phyloP scores from a whole-genome alignment of 495 filamentous ascomycete genomes.

The Aspergillus ostianus region DNA sequence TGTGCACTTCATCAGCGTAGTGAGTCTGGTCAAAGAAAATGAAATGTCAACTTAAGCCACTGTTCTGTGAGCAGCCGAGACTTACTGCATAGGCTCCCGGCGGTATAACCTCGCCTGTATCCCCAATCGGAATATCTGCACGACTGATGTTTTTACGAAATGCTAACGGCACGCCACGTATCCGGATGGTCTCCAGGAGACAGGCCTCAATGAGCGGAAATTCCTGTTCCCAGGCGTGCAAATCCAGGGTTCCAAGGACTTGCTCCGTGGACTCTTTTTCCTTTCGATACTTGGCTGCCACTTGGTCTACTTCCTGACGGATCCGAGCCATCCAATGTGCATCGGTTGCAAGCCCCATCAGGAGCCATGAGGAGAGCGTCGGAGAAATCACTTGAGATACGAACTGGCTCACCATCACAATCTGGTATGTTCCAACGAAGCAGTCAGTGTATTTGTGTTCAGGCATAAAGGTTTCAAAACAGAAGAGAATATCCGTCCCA shows the following conservation, averaged over 20 bases:
- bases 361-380: not conserved
- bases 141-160: conserved; percentile 8
- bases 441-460: no score
- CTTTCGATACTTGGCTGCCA: conserved; percentile 1
- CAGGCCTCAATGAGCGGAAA: conserved; percentile 1
- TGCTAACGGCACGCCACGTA: not conserved
- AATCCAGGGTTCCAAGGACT: conserved; percentile 1
- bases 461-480: no score
- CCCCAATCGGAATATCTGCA: not conserved
- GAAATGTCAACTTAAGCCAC: not conserved
- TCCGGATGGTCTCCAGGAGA: conserved; percentile 3
- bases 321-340: conserved; percentile 4
- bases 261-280: conserved; percentile 1
- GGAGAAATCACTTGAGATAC: conserved; percentile 5
- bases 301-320: conserved; percentile 6
- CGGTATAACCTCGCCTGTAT: conserved; percentile 6
- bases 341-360: conserved; percentile 4
- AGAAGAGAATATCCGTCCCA: no score
- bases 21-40: not conserved
- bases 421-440: not conserved
- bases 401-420: not conserved
- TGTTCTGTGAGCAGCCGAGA: not conserved
- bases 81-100: conserved; percentile 3
- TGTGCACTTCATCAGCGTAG: not conserved
- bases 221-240: conserved; percentile 1